A percentile compares a stretch with the other conserved stretches of the same genome.
Conservation (phyloP, 1,139 yeast species). For the Candida smagusa region DNA sequence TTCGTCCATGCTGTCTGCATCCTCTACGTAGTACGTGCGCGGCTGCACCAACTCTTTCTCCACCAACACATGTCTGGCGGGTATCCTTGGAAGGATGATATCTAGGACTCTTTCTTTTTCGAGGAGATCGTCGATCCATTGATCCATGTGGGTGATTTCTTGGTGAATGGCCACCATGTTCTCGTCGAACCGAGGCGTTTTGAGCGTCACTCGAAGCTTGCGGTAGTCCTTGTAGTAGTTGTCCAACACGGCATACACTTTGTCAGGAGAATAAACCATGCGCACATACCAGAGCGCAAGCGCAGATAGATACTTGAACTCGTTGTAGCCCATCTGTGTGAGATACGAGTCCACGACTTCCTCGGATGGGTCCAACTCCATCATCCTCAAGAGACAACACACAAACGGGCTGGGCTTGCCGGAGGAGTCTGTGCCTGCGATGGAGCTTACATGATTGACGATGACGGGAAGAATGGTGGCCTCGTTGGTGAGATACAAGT, state of each 20-base stretch:
- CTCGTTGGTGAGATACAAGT: slow-evolving; percentile 57
- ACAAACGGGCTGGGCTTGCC: slow-evolving; percentile 61
- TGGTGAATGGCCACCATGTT: slow-evolving; percentile 23
- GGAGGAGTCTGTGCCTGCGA: slow-evolving; percentile 49
- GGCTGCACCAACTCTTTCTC: slow-evolving; percentile 38
- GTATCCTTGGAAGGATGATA: slow-evolving; percentile 57
- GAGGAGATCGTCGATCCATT: slow-evolving; percentile 54
- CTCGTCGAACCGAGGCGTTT: slow-evolving; percentile 20
- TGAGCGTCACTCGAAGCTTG: slow-evolving; percentile 37
- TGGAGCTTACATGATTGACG: slow-evolving; percentile 38
- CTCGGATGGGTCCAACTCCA: slow-evolving; percentile 58
- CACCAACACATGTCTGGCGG: slow-evolving; percentile 34
- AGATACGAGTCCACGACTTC: slow-evolving; percentile 48
- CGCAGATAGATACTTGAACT: slow-evolving; percentile 68
- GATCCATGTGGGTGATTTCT: slow-evolving; percentile 51
- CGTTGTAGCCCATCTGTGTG: slow-evolving; percentile 39
- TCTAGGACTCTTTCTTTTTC: slow-evolving; percentile 52
- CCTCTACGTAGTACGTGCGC: slow-evolving; percentile 31
- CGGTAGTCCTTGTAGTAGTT: slow-evolving; percentile 53
- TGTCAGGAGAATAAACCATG: slow-evolving; percentile 41
- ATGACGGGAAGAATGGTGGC: slow-evolving; percentile 37
- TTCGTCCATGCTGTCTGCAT: slow-evolving; percentile 12
- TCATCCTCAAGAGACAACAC: slow-evolving; percentile 58
- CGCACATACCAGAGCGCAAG: slow-evolving; percentile 58
- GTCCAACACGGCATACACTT: slow-evolving; percentile 51